A percentile compares a stretch with the other conserved stretches of the same genome.
Conservation (phyloP, 768 basidiomycete species). For the Butyriboletus loyo region DNA sequence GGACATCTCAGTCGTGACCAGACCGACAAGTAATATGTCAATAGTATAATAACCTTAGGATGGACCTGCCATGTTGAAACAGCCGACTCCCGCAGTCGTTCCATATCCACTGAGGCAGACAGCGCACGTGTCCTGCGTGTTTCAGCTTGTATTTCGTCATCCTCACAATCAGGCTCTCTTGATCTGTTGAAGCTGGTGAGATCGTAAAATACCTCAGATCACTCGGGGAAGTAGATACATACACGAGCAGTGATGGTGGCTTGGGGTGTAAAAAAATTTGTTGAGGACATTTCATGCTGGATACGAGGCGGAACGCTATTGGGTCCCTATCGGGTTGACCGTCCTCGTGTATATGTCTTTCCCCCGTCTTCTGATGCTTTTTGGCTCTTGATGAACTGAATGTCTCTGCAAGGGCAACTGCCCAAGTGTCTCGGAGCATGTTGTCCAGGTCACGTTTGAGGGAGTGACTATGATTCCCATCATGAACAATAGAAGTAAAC, state of each 20-base stretch:
- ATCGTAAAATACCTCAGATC: not conserved
- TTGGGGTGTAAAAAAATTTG: constrained; percentile 43
- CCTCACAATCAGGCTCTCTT: constrained; percentile 49
- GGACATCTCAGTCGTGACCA: not conserved
- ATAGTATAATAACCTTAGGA: constrained; percentile 15
- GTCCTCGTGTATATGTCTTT: not conserved
- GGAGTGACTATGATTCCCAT: constrained; percentile 5
- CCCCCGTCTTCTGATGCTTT: constrained; percentile 6
- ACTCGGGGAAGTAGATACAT: constrained; percentile 6
- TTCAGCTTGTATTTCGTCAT: constrained; percentile 41
- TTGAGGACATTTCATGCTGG: constrained; percentile 31
- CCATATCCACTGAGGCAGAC: constrained; percentile 39
- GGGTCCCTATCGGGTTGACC: not conserved
- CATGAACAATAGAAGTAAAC: not conserved
- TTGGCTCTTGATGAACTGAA: not conserved
- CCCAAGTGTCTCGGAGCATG: constrained; percentile 24
- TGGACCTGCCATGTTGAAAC: constrained; percentile 15
- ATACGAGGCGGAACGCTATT: constrained; percentile 51
- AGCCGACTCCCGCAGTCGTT: constrained; percentile 20
- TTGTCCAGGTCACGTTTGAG: constrained; percentile 23
- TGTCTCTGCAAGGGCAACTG: constrained; percentile 4
- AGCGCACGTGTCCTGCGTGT: constrained; percentile 39
- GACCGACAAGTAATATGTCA: not conserved
- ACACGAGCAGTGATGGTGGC: constrained; percentile 38
- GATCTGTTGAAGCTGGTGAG: constrained; percentile 31